Evolutionary conservation across 768 basidiomycete species (phyloP), one percentile per base, ranked within the genome.

Genomic region (Zangia roseola): DNA sequence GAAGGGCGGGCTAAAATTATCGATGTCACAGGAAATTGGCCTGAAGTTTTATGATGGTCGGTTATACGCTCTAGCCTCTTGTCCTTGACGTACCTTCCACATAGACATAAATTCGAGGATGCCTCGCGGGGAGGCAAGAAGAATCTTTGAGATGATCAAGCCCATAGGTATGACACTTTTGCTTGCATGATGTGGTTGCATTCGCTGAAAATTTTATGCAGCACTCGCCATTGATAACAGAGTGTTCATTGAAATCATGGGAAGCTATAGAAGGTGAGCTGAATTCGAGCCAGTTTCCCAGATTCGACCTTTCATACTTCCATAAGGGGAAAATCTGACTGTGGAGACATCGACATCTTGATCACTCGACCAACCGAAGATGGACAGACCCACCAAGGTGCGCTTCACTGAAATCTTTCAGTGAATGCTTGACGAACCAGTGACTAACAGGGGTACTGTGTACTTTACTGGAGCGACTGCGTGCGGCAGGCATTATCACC

Each of bases 311-410:
- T 17, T 59, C 16, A 50, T 23, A 5, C 5, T 14, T 24, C 1
- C 35, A 28, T 38, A 38, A 90, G 92, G 50, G 91, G 92, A 5
- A 87, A 88, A 64, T 69, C 76, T 1, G 83, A 84, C 45, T 94
- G 90, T 48, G 94, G 94, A 2, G 94, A 97, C 63, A 90, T 97
- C 49, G 94, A 97, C 64, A 83, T 97, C 40, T 65, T 97, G 47
- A 83, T 97, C 53, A 91, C 91, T 2, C 81, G 92, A 5, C 76
- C 82, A 19, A 75, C 80, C 1, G 67, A 74, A 3, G 91, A 94
- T 56, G 90, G 89, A 0, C 75, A 70, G 50, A 88, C 84, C 0
- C 93, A 95, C 62, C 69, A 72, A 44, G 89, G 92, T 83, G 58
- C 44, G 71, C 44, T 17, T 12, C 16, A 17, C 23, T 24, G 31